These are phyloP conservation scores for Trichocladium uniseriatum DNA, from an alignment of 495 filamentous ascomycete genomes.

Conservation along the genomic window DNA sequence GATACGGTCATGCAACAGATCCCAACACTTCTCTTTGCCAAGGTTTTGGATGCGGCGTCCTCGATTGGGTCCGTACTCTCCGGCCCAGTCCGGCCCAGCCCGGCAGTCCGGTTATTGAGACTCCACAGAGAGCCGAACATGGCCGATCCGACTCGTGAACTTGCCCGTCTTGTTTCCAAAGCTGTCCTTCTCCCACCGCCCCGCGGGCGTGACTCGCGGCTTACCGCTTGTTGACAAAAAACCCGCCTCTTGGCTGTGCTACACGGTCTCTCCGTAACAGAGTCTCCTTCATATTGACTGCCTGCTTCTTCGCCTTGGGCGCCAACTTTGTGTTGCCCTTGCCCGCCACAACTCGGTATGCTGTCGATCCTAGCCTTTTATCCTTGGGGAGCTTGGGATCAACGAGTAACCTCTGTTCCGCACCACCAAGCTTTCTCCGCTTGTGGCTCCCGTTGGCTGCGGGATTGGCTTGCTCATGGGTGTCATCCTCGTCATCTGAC, in stretches of 20 bases:
- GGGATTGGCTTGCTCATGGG: conserved; percentile 11
- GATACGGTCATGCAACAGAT: background rate
- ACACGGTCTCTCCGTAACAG: conserved; percentile 30
- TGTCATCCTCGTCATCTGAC: conserved; percentile 33
- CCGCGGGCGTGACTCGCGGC: too few species aligned
- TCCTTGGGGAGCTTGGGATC: conserved; percentile 28
- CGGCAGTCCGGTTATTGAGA: background rate
- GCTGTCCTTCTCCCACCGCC: background rate
- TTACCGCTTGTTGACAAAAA: conserved; percentile 31
- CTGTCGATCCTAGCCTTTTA: conserved; percentile 30
- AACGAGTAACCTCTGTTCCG: conserved; percentile 16
- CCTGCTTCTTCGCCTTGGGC: conserved; percentile 29
- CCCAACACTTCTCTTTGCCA: background rate
- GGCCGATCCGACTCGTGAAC: conserved; percentile 3
- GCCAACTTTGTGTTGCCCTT: conserved; percentile 27
- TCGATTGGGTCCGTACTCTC: background rate
- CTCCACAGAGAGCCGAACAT: conserved; percentile 7
- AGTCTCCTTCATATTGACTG: conserved; percentile 25
- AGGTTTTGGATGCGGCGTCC: background rate
- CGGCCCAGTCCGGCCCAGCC: conserved; percentile 6
- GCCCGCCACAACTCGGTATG: conserved; percentile 32
- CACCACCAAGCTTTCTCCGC: conserved; percentile 28
- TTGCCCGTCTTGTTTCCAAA: background rate
- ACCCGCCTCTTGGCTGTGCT: conserved; percentile 24
- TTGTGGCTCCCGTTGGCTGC: conserved; percentile 19